A percentile compares a stretch with the other conserved stretches of the same genome.
Evolutionary conservation across 2,329 filamentous ascomycete genomes (phyloP).

Genomic region (Hypoxylon sp.): DNA sequence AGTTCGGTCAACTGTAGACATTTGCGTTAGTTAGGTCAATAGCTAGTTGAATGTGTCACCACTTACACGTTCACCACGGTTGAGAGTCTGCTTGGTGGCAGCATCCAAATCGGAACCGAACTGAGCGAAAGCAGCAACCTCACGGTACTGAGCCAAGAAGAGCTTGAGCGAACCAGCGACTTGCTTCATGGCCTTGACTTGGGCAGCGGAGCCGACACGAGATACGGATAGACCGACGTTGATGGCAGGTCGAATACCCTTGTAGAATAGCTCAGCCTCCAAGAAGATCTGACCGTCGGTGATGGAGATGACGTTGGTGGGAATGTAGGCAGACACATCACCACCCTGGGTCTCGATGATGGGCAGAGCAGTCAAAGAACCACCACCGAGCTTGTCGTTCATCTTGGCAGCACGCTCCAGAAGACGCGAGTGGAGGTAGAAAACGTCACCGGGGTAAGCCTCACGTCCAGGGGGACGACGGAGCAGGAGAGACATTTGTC

Average conservation of each 20-base stretch:
- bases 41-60: conserved; percentile 5
- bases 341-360: conserved; percentile 99
- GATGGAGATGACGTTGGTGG: conserved; percentile 99
- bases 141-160: conserved; percentile 99
- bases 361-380: conserved; percentile 96
- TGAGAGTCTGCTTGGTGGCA: conserved; percentile 97
- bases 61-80: conserved; percentile 95
- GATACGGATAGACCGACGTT: conserved; percentile 99
- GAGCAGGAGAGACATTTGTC: conserved; percentile 98
- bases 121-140: conserved; percentile 98
- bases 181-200: conserved; percentile 99
- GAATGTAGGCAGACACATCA: conserved; percentile 99
- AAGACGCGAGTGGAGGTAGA: conserved; percentile 99
- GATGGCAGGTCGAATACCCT: conserved; percentile 99
- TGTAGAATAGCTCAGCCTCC: conserved; percentile 99
- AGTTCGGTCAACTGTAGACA: conserved; percentile 81
- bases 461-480: conserved; percentile 98
- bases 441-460: conserved; percentile 98
- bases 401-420: conserved; percentile 99
- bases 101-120: conserved; percentile 99
- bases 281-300: conserved; percentile 99
- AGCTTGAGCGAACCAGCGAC: conserved; percentile 99
- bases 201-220: conserved; percentile 98
- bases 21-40: conserved; percentile 28
- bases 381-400: conserved; percentile 92